These are phyloP conservation scores for Panicum virgatum DNA, from an alignment of 202 grass and related monocot species.

Conservation along the genomic window DNA sequence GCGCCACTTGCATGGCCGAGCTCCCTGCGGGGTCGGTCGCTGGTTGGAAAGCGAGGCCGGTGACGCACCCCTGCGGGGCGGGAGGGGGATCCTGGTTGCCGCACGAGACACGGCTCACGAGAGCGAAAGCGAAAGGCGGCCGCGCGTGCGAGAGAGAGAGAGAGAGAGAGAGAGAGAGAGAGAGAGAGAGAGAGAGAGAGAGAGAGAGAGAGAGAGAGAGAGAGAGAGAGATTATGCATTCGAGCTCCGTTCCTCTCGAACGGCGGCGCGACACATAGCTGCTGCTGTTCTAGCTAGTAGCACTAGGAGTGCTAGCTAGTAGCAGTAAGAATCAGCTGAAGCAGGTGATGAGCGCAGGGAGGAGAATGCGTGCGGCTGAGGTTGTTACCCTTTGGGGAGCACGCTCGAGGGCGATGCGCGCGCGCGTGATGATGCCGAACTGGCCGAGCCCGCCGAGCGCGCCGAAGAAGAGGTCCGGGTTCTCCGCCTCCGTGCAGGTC, in stretches of 20 bases:
- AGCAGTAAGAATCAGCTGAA: not conserved
- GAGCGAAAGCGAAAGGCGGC: not conserved
- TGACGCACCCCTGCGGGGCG: not conserved
- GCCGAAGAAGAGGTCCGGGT: constrained; percentile 76
- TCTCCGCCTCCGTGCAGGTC: constrained; percentile 68
- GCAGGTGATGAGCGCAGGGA: not conserved
- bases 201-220: too few relatives aligned
- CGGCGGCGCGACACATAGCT: too few relatives aligned
- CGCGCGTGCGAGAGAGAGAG: not conserved
- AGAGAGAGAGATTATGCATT: not conserved
- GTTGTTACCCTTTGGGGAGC: constrained; percentile 73
- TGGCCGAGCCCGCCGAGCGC: constrained; percentile 84
- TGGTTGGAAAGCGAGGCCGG: constrained; percentile 44
- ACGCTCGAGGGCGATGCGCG: constrained; percentile 86
- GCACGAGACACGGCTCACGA: not conserved
- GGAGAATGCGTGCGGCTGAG: not conserved
- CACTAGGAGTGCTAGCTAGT: not conserved
- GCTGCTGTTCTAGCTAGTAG: too few relatives aligned
- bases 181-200: too few relatives aligned
- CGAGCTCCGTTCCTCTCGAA: too few relatives aligned
- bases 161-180: too few relatives aligned
- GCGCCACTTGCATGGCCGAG: constrained; percentile 11
- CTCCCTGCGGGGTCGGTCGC: constrained; percentile 9
- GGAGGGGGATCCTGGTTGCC: too few relatives aligned
- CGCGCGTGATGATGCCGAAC: constrained; percentile 91